Base-by-base conservation (phyloP, 2,329 filamentous ascomycete genomes). In the Nannizzia gypsea region DNA sequence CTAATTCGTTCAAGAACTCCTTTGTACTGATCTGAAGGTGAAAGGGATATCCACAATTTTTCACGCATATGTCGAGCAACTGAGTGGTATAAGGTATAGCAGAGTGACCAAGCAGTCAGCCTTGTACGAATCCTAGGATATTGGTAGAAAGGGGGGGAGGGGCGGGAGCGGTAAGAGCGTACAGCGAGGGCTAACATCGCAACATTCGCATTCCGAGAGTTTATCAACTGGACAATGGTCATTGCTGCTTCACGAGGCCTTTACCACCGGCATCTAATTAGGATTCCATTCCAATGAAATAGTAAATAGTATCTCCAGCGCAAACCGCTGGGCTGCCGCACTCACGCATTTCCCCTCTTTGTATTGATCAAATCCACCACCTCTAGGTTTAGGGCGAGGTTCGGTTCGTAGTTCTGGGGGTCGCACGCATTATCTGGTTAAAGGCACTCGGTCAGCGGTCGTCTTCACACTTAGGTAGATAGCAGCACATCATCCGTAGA, bases 41-140 rank as follows among this genome's bases (percentile, higher is more conserved):
- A 75, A 99, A 99, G 0, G 93, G 91, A 72, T 99, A 99, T 68
- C 93, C 93, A 81, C 93, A 99, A 77, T 99, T 99, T 80, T 99
- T 99, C 75, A 97, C 93, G 75, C 93, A 97, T 64, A 97, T 97
- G 73, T 99, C 93, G 71, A 99, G 88, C 66, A 99, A 83, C 77
- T 86, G 68, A 61, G 71, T 57, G 13, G 42, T 40, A 42, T 8
- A 55, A n/a, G 15, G 28, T 2, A 38, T 1, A 36, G 5, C 8
- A 8, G 52, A 17, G 52, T 1, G 26, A 34, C 6, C 8, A 26
- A 17, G 6, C 15, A 8, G 52, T 55, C 24, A 55, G 50, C 31
- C 15, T 36, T 8, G 6, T 34, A 17, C 31, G 11, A 1, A 4
- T 46, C 38, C 17, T 46, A 4, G 40, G 60, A 46, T 46, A 11